These are phyloP conservation scores for Xerocomellus dryophilus DNA, from an alignment of 768 basidiomycete genomes.

Conservation along the genomic window DNA sequence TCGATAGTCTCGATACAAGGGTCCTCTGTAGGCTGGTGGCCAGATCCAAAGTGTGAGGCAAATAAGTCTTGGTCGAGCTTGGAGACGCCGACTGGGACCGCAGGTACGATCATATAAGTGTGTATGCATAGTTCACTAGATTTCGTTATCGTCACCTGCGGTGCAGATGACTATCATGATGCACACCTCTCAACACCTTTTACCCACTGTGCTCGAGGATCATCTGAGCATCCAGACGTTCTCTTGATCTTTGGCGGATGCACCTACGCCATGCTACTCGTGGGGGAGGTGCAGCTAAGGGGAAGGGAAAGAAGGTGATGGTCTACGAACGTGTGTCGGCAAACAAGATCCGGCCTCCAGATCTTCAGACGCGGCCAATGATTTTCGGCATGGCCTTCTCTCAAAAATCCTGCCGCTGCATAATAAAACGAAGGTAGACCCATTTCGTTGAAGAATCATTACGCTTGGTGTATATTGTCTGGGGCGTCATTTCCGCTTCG, in stretches of 20 bases:
- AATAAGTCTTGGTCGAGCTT: conserved; percentile 47
- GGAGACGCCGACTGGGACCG: conserved; percentile 59
- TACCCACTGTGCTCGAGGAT: conserved; percentile 76
- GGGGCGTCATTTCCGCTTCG: conserved; percentile 59
- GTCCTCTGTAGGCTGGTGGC: no score
- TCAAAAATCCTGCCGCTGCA: no score
- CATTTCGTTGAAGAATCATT: no score
- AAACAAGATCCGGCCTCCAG: no score
- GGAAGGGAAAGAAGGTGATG: no score
- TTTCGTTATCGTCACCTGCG: background rate
- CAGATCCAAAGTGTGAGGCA: no score
- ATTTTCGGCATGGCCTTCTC: no score
- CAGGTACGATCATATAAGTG: conserved; percentile 70
- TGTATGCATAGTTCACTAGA: background rate
- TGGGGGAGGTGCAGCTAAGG: no score
- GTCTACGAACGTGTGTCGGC: no score
- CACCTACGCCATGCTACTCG: conserved; percentile 44
- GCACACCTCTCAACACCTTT: conserved; percentile 82
- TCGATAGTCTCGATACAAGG: background rate
- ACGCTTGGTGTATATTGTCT: no score
- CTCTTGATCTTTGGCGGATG: conserved; percentile 75
- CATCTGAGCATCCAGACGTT: conserved; percentile 64
- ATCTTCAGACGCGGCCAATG: no score
- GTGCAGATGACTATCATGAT: conserved; percentile 73
- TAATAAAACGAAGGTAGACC: no score